Percentiles rank a stretch among this genome's conserved stretches.
These are phyloP conservation scores for Paecilomyces sp. DNA, from an alignment of 2,329 filamentous ascomycete species.

Conservation along the genomic window DNA sequence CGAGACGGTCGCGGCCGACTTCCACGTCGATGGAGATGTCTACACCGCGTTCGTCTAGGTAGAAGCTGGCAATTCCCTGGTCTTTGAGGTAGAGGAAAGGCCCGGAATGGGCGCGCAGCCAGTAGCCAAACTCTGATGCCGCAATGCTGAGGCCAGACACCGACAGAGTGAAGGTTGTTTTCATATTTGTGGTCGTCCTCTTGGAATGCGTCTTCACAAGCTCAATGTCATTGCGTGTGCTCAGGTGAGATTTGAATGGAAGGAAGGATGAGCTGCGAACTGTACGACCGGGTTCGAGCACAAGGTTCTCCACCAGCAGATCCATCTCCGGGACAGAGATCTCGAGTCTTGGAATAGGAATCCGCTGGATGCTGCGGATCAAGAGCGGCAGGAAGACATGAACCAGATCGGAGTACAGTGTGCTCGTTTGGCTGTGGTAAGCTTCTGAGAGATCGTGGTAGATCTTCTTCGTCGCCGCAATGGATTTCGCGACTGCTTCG, in stretches of 20 bases:
- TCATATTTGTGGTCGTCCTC: constrained; percentile 58
- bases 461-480: constrained; percentile 61
- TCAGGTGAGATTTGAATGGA: constrained; percentile 72
- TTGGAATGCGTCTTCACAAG: constrained; percentile 68
- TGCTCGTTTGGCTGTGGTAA: constrained; percentile 57
- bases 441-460: constrained; percentile 62
- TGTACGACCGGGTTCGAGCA: constrained; percentile 79
- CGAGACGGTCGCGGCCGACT: constrained; percentile 67
- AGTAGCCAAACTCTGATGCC: constrained; percentile 84
- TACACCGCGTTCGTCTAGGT: constrained; percentile 77
- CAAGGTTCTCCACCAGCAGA: constrained; percentile 79
- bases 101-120: constrained; percentile 71
- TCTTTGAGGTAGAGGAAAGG: constrained; percentile 65
- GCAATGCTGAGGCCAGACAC: constrained; percentile 76
- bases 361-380: constrained; percentile 71
- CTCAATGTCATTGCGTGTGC: constrained; percentile 80
- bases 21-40: constrained; percentile 82
- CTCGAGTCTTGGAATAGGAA: constrained; percentile 88
- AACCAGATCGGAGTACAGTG: constrained; percentile 66
- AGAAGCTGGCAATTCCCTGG: constrained; percentile 77
- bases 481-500: constrained; percentile 61
- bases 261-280: constrained; percentile 84
- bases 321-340: constrained; percentile 77
- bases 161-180: constrained; percentile 68
- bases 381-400: constrained; percentile 75